Evolutionary conservation across 352 stramenopile species (phyloP), one percentile per base, ranked within the genome.

Genomic region (Phytopythium chamaehyphon): DNA sequence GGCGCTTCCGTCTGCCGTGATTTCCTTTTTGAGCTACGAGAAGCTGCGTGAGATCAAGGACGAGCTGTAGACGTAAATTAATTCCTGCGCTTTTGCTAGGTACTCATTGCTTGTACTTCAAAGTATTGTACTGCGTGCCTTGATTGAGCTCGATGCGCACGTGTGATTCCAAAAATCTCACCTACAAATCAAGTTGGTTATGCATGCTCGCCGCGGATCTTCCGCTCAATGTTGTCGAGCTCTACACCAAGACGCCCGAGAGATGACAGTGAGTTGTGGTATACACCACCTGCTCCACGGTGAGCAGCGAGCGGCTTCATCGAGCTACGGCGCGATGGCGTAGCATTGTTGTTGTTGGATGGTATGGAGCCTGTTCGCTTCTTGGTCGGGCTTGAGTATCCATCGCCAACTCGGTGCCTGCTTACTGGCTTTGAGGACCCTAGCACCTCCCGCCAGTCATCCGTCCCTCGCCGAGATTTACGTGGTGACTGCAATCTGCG

Each of bases 1-100:
- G 55, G 73, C 76, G 19, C 40, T 91, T 45, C 83, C 83, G 23
- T 78, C 78, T 14, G 80, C 78, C 0, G 57, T 89, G 3, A 85
- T 93, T 48, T 88, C 83, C 40, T 92, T 92, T 57, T 59, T 90
- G 26, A 88, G 65, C 54, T 93, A 89, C 52, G 83, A 93, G 51
- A 88, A 88, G 62, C 65, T 90, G 50, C 74, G 77, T 18, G 70
- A 83, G 49, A 64, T 83, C 48, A 71, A 80, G 28, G 51, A 83
- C n/a, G 70, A 71, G 24, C 62, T 54, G 10, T 72, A 63, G 26
- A 26, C 31, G 4, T 49, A 22, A 63, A 23, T 44, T 50, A 37
- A 22, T 43, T 57, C n/a, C 11, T 21, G 37, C 15, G 6, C 10
- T 42, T 8, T 42, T 42, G 18, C 9, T n/a, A 42, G 6, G n/a